Evolutionary conservation across 2,329 filamentous ascomycete species (phyloP), one percentile per base, ranked within the genome.

Genomic region (Tolypocladium paradoxum): DNA sequence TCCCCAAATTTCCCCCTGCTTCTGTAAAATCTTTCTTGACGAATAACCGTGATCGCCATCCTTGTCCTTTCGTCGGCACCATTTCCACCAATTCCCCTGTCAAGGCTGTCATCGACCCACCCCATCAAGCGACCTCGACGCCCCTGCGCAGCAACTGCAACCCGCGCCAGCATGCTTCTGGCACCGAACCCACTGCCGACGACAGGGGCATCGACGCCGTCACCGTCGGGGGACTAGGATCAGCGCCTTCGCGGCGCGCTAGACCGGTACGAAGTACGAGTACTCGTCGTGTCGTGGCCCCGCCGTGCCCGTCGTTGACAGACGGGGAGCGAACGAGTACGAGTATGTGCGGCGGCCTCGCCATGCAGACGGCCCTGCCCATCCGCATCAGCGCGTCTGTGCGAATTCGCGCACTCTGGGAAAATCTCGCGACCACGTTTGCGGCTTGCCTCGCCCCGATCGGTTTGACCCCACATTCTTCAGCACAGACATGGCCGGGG

Each of bases 261-360:
- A 4, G 61, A 71, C 36, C 56, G 49, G 0, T 81, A 78, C 54
- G 76, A n/a, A n/a, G n/a, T n/a, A n/a, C n/a, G n/a, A n/a, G n/a
- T n/a, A n/a, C n/a, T n/a, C n/a, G n/a, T n/a, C n/a, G n/a, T n/a
- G n/a, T n/a, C n/a, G n/a, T n/a, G n/a, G n/a, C n/a, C n/a, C n/a
- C n/a, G n/a, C n/a, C n/a, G n/a, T n/a, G n/a, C n/a, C n/a, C n/a
- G n/a, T n/a, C n/a, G n/a, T 16, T 18, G 24, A 18, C 24, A 8
- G 24, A 16, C 22, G n/a, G 24, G 20, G 40, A 18, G n/a, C n/a
- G n/a, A n/a, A n/a, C n/a, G n/a, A n/a, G n/a, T n/a, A n/a, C n/a
- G n/a, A n/a, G n/a, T n/a, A n/a, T n/a, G n/a, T n/a, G n/a, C n/a
- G n/a, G n/a, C n/a, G n/a, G n/a, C n/a, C n/a, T n/a, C n/a, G n/a